Conservation (phyloP, 352 stramenopile genomes). For the Ophiocytium majus region DNA sequence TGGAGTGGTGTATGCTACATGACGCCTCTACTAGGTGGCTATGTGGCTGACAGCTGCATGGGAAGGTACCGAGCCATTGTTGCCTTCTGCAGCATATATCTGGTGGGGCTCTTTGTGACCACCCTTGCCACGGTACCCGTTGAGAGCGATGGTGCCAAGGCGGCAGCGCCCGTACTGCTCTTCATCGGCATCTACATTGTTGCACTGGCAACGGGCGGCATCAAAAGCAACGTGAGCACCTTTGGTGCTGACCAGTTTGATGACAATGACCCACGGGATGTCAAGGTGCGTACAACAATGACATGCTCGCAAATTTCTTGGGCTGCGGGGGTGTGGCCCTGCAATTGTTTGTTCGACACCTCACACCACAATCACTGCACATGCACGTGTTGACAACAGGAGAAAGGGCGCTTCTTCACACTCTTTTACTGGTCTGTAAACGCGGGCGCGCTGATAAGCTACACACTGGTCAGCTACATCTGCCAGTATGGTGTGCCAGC, state of each 20-base stretch:
- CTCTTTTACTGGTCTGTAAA: slow-evolving; percentile 88
- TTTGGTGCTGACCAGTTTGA: slow-evolving; percentile 73
- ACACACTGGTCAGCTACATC: slow-evolving; percentile 79
- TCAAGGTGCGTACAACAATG: slow-evolving; percentile 32
- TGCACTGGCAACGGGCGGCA: slow-evolving; percentile 65
- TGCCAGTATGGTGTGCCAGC: slow-evolving; percentile 78
- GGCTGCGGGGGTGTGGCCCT: too few relatives aligned
- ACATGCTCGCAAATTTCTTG: background rate
- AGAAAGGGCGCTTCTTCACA: slow-evolving; percentile 24
- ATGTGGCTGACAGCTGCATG: slow-evolving; percentile 65
- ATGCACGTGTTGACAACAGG: slow-evolving; percentile 18
- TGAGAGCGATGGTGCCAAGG: background rate
- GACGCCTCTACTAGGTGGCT: slow-evolving; percentile 64
- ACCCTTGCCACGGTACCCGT: slow-evolving; percentile 32
- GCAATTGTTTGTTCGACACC: too few relatives aligned
- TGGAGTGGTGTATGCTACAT: slow-evolving; percentile 65
- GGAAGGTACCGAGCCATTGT: slow-evolving; percentile 66
- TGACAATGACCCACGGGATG: slow-evolving; percentile 44
- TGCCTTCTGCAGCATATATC: slow-evolving; percentile 64
- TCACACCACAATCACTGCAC: too few relatives aligned
- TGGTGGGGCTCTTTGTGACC: slow-evolving; percentile 60
- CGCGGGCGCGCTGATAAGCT: slow-evolving; percentile 80
- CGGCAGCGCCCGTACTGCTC: slow-evolving; percentile 28
- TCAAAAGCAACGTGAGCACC: slow-evolving; percentile 70
- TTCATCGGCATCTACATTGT: slow-evolving; percentile 50